Conservation (phyloP, 148 eudicot species). For the Cornus kousa region DNA sequence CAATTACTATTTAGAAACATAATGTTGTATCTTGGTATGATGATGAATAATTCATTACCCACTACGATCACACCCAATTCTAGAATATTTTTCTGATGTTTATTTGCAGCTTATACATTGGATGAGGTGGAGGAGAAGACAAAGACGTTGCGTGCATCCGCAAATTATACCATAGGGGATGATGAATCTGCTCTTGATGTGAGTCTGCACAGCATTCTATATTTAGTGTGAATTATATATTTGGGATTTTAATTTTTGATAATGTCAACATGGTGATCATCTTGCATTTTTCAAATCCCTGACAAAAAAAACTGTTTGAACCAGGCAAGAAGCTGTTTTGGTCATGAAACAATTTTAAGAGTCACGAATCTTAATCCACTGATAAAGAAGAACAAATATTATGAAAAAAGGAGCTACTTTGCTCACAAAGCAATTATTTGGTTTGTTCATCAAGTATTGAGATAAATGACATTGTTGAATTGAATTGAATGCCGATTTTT, state of each 20-base stretch:
- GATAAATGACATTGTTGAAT: too few relatives aligned
- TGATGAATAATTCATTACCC: too few relatives aligned
- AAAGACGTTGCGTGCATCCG: constrained; percentile 55
- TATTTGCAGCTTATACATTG: constrained; percentile 60
- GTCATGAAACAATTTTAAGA: not conserved
- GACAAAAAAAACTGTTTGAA: too few relatives aligned
- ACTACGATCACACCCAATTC: not conserved
- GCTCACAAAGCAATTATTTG: too few relatives aligned
- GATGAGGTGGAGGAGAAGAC: constrained; percentile 86
- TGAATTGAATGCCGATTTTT: too few relatives aligned
- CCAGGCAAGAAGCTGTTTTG: too few relatives aligned
- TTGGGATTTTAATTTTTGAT: not conserved
- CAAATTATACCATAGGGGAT: constrained; percentile 36
- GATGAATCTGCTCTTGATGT: constrained; percentile 53
- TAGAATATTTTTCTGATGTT: not conserved
- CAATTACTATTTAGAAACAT: too few relatives aligned
- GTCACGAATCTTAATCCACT: not conserved
- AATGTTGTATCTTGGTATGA: too few relatives aligned
- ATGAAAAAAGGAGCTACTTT: too few relatives aligned
- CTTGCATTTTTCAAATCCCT: too few relatives aligned
- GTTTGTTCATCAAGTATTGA: too few relatives aligned
- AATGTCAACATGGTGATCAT: too few relatives aligned
- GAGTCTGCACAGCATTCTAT: constrained; percentile 24
- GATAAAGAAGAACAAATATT: not conserved
- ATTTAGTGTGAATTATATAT: not conserved